Percentiles rank a stretch among this genome's conserved stretches.
These are phyloP conservation scores for Tripterygium wilfordii DNA, from an alignment of 177 flowering plant genomes.

Conservation along the genomic window DNA sequence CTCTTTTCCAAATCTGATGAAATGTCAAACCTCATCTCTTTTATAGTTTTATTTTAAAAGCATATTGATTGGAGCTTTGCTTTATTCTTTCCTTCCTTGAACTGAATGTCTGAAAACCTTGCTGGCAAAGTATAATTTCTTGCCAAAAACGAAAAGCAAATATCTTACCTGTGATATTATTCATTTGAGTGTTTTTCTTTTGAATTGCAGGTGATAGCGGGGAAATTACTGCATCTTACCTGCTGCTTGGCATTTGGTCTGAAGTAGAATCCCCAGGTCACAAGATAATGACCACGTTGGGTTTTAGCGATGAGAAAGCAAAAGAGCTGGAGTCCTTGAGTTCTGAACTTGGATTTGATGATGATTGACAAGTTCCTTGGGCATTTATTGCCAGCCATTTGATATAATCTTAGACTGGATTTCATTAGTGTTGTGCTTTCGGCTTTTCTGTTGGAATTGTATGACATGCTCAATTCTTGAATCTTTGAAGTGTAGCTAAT, in stretches of 20 bases:
- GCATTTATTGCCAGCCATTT: no score
- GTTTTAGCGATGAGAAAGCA: constrained; percentile 46
- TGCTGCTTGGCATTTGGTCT: constrained; percentile 63
- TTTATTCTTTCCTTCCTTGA: no score
- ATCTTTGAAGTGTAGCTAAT: no score
- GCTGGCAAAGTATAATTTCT: not conserved
- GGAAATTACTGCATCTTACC: constrained; percentile 39
- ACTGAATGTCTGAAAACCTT: no score
- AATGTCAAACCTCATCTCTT: no score
- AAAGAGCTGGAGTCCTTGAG: constrained; percentile 33
- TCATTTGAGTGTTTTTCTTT: not conserved
- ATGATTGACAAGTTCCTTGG: constrained; percentile 12
- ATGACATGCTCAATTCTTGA: no score
- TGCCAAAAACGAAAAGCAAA: not conserved
- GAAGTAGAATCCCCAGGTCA: constrained; percentile 47
- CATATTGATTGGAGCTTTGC: no score
- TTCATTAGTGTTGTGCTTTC: no score
- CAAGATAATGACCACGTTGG: constrained; percentile 45
- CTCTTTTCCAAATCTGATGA: no score
- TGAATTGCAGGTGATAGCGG: constrained; percentile 34
- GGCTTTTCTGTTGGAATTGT: no score
- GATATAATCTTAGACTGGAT: no score
- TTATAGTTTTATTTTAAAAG: no score
- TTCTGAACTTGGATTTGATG: constrained; percentile 33
- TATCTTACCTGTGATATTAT: not conserved